Percentiles rank a stretch among this genome's conserved stretches.
These are phyloP conservation scores for Pseudogymnoascus sp. DNA, from an alignment of 2,329 filamentous ascomycete species.

Conservation along the genomic window DNA sequence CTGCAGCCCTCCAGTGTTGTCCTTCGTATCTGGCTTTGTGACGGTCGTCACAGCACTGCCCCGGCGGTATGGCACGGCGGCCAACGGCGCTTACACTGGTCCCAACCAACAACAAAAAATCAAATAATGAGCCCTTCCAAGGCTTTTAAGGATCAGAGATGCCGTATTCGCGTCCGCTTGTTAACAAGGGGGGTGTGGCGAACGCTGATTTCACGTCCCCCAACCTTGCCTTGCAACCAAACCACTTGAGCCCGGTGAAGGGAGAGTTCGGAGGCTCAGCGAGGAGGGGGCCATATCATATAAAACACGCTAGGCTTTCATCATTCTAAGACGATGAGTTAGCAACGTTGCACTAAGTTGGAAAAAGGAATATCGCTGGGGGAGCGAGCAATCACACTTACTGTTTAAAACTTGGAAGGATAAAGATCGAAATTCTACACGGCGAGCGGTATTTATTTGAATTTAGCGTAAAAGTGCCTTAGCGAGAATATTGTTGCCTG, in stretches of 20 bases:
- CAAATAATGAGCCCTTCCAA: conserved; percentile 40
- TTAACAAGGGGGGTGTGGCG: conserved; percentile 98
- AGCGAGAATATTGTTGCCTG: neutral
- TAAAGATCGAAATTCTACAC: conserved; percentile 52
- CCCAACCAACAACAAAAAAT: conserved; percentile 5
- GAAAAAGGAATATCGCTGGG: conserved; percentile 3
- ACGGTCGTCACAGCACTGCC: neutral
- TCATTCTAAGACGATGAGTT: conserved; percentile 59
- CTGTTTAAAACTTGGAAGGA: conserved; percentile 99
- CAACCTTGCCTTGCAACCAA: conserved; percentile 54
- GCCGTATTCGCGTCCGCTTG: conserved; percentile 92
- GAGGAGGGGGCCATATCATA: conserved; percentile 69
- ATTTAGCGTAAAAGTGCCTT: neutral
- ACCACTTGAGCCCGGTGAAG: conserved; percentile 84
- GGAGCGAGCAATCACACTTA: conserved; percentile 44
- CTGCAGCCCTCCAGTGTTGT: neutral
- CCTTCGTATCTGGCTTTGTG: too few species aligned
- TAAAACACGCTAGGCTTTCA: conserved; percentile 97
- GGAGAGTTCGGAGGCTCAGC: conserved; percentile 71
- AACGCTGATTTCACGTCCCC: conserved; percentile 93
- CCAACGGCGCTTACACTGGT: neutral
- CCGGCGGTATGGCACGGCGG: neutral
- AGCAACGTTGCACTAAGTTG: conserved; percentile 29
- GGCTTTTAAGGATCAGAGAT: conserved; percentile 70
- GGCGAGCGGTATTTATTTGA: conserved; percentile 5